A percentile compares a stretch with the other conserved stretches of the same genome.
Evolutionary conservation across 345 rosid genomes (phyloP).

Genomic region (Aurinia saxatilis): DNA sequence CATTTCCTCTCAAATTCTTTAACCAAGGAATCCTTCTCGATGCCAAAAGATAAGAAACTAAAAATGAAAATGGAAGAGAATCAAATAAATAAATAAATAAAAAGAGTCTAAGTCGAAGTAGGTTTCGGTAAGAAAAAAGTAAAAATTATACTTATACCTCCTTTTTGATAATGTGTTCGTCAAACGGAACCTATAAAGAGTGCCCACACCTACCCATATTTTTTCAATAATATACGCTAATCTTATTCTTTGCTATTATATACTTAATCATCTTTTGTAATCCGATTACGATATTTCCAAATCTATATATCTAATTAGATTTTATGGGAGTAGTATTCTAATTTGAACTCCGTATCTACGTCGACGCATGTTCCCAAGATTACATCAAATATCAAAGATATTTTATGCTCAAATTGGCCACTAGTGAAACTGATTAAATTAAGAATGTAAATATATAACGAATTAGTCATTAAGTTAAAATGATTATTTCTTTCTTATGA

Average conservation of each 20-base stretch:
- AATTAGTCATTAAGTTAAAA: no score
- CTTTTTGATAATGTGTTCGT: slow-evolving; percentile 23
- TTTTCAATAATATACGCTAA: slow-evolving; percentile 2
- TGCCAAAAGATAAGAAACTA: background rate
- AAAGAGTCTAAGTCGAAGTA: slow-evolving; percentile 12
- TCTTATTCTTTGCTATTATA: background rate
- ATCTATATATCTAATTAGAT: background rate
- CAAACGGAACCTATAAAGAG: slow-evolving; percentile 17
- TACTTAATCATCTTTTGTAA: background rate
- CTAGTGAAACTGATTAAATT: no score
- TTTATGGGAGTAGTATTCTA: background rate
- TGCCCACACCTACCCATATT: slow-evolving; percentile 16
- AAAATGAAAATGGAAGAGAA: background rate
- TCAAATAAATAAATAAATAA: slow-evolving; percentile 25
- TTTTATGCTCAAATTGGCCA: background rate
- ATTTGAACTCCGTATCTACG: background rate
- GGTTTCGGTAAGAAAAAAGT: slow-evolving; percentile 28
- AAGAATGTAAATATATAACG: no score
- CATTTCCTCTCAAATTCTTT: background rate
- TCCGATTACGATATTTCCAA: slow-evolving; percentile 11
- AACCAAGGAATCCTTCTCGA: background rate
- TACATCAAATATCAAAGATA: background rate
- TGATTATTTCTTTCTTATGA: background rate
- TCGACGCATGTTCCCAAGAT: slow-evolving; percentile 2
- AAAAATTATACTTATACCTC: background rate